Evolutionary conservation across 345 rosid species (phyloP).

Genomic region (Excoecaria agallocha): DNA sequence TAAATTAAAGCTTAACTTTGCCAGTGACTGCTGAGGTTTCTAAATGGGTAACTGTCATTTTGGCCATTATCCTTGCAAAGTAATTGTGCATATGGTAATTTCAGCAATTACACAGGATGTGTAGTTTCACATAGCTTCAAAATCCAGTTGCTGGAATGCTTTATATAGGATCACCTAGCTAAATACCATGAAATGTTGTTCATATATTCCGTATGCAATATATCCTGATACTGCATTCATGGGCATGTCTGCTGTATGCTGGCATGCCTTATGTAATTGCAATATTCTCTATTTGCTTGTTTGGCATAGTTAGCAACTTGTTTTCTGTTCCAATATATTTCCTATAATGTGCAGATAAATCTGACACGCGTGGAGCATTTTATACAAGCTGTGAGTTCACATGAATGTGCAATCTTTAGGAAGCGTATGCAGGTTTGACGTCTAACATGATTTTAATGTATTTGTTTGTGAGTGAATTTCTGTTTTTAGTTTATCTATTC

Average conservation of each 20-base stretch:
- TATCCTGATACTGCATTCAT: neutral
- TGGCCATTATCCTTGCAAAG: too few species aligned
- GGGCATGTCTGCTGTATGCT: neutral
- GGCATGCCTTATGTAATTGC: neutral
- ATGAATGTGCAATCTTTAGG: constrained; percentile 14
- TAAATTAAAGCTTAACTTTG: too few species aligned
- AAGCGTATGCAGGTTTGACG: constrained; percentile 15
- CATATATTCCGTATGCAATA: too few species aligned
- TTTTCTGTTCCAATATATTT: neutral
- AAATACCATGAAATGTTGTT: too few species aligned
- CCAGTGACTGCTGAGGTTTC: too few species aligned
- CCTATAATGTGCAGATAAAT: constrained; percentile 18
- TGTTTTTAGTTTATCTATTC: neutral
- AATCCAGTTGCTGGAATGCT: too few species aligned
- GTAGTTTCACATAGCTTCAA: too few species aligned
- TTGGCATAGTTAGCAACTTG: neutral
- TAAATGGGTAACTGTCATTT: too few species aligned
- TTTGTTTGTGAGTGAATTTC: neutral
- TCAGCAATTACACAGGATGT: too few species aligned
- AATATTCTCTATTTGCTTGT: neutral
- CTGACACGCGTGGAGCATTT: constrained; percentile 28
- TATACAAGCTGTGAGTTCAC: constrained; percentile 18
- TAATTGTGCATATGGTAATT: too few species aligned
- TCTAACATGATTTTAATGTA: neutral
- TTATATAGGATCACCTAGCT: too few species aligned